These are phyloP conservation scores for Yamagishiella unicocca DNA, from an alignment of 139 green algal genomes.

Conservation along the genomic window DNA sequence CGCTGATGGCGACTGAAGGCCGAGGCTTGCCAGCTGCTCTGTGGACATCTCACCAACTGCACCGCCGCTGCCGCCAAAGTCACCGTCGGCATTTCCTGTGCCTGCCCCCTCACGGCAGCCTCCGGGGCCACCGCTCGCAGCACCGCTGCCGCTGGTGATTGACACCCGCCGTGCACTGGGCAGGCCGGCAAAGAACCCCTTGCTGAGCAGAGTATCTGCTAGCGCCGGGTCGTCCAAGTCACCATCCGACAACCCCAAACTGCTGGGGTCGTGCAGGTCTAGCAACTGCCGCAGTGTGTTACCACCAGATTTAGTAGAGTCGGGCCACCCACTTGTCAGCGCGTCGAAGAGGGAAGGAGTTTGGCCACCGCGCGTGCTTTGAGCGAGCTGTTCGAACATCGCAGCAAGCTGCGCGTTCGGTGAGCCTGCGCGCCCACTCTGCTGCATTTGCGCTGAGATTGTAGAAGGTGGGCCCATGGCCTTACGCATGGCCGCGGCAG, in stretches of 20 bases:
- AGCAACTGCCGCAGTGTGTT: conserved; percentile 12
- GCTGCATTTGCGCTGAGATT: conserved; percentile 31
- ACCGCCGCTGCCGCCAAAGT: background rate
- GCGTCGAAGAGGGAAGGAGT: conserved; percentile 4
- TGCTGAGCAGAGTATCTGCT: conserved; percentile 2
- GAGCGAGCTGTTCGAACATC: conserved; percentile 45
- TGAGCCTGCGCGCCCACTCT: conserved; percentile 22
- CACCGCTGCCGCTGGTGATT: background rate
- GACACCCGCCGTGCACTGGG: conserved; percentile 15
- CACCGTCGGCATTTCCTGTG: background rate
- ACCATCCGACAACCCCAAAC: background rate
- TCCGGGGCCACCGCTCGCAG: background rate
- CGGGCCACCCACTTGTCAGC: conserved; percentile 26
- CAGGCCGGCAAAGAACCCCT: conserved; percentile 10
- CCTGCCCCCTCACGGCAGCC: background rate
- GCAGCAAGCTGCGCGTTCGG: conserved; percentile 33
- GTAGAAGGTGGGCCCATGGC: conserved; percentile 7
- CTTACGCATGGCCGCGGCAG: background rate
- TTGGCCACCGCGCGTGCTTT: conserved; percentile 23
- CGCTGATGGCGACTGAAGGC: conserved; percentile 12
- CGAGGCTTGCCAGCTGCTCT: conserved; percentile 17
- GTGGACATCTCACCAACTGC: background rate
- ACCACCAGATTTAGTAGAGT: conserved; percentile 10
- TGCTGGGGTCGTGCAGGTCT: background rate
- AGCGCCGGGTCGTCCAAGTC: background rate